Percentiles rank a stretch among this genome's conserved stretches.
phyloP scores from a whole-genome alignment of 306 rosid species.

The Fragaria iinumae region DNA sequence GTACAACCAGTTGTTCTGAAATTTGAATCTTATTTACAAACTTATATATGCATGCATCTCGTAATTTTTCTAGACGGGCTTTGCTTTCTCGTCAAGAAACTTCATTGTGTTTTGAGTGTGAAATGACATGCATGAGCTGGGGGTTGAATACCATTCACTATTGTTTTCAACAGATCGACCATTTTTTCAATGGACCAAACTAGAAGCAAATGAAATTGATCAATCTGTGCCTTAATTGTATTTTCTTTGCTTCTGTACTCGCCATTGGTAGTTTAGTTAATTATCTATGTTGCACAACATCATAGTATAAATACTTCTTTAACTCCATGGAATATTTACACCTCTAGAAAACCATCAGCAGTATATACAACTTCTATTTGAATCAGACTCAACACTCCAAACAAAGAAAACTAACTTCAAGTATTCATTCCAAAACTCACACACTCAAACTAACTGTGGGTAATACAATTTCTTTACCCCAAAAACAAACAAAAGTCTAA shows the following conservation, averaged over 20 bases:
- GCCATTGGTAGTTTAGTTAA: not conserved
- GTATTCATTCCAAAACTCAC: not conserved
- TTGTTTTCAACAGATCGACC: not conserved
- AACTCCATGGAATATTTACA: not conserved
- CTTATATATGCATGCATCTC: not conserved
- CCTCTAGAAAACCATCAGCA: not conserved
- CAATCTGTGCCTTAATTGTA: not conserved
- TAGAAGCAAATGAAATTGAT: not conserved
- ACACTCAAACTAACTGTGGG: not conserved
- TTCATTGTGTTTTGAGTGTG: not conserved
- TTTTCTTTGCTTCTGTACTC: not conserved
- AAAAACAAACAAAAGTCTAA: not conserved
- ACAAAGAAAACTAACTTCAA: not conserved
- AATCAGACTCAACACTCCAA: not conserved
- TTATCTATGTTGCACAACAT: not conserved
- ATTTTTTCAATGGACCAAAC: not conserved
- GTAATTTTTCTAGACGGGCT: not conserved
- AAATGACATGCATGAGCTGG: not conserved
- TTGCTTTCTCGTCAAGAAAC: constrained; percentile 14
- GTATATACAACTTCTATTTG: not conserved
- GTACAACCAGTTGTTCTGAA: too few relatives aligned
- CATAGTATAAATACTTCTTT: not conserved
- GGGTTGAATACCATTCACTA: not conserved
- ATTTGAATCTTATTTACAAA: not conserved
- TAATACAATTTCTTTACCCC: not conserved